These are phyloP conservation scores for Geosmithia morbida DNA, from an alignment of 2,329 filamentous ascomycete species.

Conservation along the genomic window DNA sequence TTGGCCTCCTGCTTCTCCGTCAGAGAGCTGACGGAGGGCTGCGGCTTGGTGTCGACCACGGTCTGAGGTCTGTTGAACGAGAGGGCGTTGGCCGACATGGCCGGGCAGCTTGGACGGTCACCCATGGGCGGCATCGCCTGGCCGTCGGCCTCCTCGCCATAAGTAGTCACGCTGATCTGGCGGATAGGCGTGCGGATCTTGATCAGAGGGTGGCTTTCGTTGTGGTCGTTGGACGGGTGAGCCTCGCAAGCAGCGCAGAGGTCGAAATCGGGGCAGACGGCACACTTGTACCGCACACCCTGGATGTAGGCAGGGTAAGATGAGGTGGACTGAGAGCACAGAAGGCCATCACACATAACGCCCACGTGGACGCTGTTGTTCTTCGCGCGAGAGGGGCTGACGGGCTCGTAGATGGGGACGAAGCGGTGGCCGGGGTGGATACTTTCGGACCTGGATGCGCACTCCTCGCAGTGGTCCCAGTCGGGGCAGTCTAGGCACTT, in stretches of 20 bases:
- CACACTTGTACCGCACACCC: conserved; percentile 91
- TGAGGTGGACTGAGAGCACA: conserved; percentile 48
- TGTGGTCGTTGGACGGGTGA: conserved; percentile 69
- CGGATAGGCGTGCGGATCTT: conserved; percentile 92
- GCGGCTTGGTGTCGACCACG: conserved; percentile 1
- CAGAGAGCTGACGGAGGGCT: neutral
- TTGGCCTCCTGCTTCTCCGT: conserved; percentile 3
- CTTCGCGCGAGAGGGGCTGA: conserved; percentile 16
- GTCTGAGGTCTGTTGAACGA: neutral
- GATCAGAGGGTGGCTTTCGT: conserved; percentile 91
- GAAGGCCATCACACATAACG: conserved; percentile 88
- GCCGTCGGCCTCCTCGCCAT: conserved; percentile 60
- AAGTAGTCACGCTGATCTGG: conserved; percentile 73
- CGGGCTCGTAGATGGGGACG: conserved; percentile 68
- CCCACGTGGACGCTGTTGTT: conserved; percentile 50
- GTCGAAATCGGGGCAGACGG: conserved; percentile 86
- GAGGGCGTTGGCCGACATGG: neutral
- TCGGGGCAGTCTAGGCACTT: conserved; percentile 96
- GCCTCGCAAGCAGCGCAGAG: conserved; percentile 94
- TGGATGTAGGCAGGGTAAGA: conserved; percentile 56
- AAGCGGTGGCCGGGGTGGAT: conserved; percentile 80
- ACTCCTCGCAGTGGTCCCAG: conserved; percentile 85
- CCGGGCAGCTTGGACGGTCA: conserved; percentile 31
- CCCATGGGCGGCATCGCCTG: conserved; percentile 56
- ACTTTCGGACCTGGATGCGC: conserved; percentile 49